Evolutionary conservation across 2,329 filamentous ascomycete genomes (phyloP).

Genomic region (Lecanoromycetidae sp.): DNA sequence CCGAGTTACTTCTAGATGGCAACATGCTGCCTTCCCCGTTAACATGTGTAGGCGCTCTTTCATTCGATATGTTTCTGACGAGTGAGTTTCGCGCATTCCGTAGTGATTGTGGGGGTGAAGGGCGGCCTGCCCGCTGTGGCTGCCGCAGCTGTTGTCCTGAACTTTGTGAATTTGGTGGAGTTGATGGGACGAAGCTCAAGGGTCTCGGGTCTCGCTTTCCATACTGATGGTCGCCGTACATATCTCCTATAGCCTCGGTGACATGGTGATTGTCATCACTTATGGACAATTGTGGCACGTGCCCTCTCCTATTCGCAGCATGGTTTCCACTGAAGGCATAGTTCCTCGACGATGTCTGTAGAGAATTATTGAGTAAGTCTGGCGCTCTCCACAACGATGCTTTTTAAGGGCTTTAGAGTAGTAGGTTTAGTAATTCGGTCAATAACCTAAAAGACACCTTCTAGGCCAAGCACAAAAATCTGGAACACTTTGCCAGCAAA

Average conservation of each 20-base stretch:
- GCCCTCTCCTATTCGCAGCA: constrained; percentile 41
- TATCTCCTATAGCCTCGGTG: constrained; percentile 81
- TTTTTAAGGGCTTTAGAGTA: neutral
- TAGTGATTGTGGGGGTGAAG: constrained; percentile 20
- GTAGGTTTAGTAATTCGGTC: neutral
- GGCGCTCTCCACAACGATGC: neutral
- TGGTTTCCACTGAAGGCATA: constrained; percentile 35
- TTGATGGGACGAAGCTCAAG: constrained; percentile 57
- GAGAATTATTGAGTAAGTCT: constrained; percentile 8
- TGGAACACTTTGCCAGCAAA: neutral
- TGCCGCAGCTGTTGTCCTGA: constrained; percentile 9
- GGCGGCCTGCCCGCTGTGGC: constrained; percentile 1
- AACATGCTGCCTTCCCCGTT: constrained; percentile 21
- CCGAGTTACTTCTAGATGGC: constrained; percentile 23
- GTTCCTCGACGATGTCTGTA: constrained; percentile 31
- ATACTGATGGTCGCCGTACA: constrained; percentile 65
- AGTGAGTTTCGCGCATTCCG: constrained; percentile 20
- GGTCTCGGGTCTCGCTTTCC: constrained; percentile 50
- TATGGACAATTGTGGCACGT: constrained; percentile 53
- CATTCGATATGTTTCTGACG: constrained; percentile 27
- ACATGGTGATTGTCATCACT: constrained; percentile 89
- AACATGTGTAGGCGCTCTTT: constrained; percentile 24
- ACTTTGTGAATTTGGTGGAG: constrained; percentile 18
- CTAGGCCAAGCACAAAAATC: neutral
- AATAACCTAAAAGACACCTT: neutral